Evolutionary conservation across 768 basidiomycete genomes (phyloP).

Genomic region (Strobilomyces echinocephalus): DNA sequence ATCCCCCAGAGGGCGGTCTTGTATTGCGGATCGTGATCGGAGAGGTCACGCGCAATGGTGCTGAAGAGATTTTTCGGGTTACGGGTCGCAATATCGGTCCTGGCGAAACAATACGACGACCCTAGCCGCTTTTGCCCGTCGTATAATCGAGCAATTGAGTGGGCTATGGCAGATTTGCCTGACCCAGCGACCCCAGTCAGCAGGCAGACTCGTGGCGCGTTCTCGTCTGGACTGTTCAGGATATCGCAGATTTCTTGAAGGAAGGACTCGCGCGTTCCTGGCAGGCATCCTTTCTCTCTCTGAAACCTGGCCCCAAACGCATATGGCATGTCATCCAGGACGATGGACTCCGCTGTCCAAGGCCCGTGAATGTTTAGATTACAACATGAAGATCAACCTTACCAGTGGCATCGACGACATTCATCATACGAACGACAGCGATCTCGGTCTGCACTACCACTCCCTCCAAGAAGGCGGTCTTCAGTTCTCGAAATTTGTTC

Average conservation of each 20-base stretch:
- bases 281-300: background rate
- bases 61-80: background rate
- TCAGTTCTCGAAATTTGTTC: background rate
- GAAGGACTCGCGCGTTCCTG: background rate
- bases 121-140: background rate
- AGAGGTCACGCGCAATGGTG: background rate
- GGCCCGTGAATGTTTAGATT: background rate
- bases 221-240: background rate
- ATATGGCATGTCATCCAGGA: background rate
- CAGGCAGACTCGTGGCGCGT: background rate
- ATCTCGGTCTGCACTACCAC: background rate
- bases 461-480: background rate
- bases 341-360: background rate
- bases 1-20: background rate
- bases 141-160: background rate
- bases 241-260: background rate
- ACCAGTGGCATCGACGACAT: background rate
- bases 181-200: background rate
- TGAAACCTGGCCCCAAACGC: background rate
- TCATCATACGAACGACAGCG: background rate
- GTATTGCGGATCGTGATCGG: background rate
- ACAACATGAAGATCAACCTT: background rate
- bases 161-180: background rate
- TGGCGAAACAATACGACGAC: background rate
- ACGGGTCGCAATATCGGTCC: background rate